phyloP scores from a whole-genome alignment of 805 yeast genomes.

The Vanderwaltozyma yarrowii region DNA sequence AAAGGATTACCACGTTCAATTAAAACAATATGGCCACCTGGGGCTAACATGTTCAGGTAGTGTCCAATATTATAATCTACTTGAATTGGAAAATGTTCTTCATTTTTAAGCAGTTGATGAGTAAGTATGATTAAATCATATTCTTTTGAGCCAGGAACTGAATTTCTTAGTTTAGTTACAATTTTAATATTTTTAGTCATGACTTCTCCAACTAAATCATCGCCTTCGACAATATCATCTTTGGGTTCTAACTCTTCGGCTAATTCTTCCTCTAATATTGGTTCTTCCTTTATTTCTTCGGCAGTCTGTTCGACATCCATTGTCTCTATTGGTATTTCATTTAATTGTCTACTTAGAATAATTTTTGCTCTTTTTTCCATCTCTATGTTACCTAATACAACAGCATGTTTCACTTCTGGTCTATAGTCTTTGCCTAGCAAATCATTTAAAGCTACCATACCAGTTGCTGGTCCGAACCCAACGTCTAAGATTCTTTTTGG shows the following conservation, averaged over 20 bases:
- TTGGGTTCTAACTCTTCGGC: slow-evolving; percentile 10
- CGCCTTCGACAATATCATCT: slow-evolving; percentile 14
- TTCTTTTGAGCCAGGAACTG: slow-evolving; percentile 38
- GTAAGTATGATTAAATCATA: slow-evolving; percentile 80
- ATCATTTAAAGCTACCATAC: slow-evolving; percentile 81
- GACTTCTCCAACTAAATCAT: slow-evolving; percentile 40
- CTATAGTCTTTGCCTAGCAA: slow-evolving; percentile 55
- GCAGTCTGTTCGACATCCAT: slow-evolving; percentile 1
- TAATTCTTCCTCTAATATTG: no score
- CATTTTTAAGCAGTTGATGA: slow-evolving; percentile 60
- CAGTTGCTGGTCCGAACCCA: slow-evolving; percentile 88
- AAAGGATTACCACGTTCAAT: slow-evolving; percentile 83
- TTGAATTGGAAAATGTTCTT: slow-evolving; percentile 55
- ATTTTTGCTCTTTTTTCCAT: slow-evolving; percentile 79
- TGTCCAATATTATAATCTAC: slow-evolving; percentile 58
- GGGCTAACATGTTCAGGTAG: slow-evolving; percentile 51
- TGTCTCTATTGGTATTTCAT: slow-evolving; percentile 31
- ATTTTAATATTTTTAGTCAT: slow-evolving; percentile 46
- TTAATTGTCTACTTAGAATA: slow-evolving; percentile 57
- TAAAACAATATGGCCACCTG: slow-evolving; percentile 69
- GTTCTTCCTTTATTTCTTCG: not conserved
- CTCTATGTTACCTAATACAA: slow-evolving; percentile 55
- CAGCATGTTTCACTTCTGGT: slow-evolving; percentile 60
- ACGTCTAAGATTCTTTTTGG: slow-evolving; percentile 68
- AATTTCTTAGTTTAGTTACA: slow-evolving; percentile 44